Conservation (phyloP, 2,329 filamentous ascomycete species). For the Fusarium sp. region DNA sequence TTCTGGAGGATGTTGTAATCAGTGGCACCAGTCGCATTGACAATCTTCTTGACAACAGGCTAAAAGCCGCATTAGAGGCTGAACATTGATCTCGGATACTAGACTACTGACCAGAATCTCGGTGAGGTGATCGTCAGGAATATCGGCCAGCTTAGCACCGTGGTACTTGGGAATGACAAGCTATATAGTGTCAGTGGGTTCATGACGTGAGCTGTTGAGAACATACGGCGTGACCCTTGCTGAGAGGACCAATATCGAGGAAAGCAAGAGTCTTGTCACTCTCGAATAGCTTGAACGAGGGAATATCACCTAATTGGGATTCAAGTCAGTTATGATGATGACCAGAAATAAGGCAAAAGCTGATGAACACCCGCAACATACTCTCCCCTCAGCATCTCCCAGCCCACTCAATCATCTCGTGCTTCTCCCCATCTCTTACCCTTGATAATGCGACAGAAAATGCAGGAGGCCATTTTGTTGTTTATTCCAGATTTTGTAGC, state of each 20-base stretch:
- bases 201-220: background rate
- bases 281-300: constrained; percentile 96
- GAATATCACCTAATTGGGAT: constrained; percentile 81
- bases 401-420: background rate
- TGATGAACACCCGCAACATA: constrained; percentile 30
- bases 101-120: constrained; percentile 78
- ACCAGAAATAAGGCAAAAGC: background rate
- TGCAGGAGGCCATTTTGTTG: constrained; percentile 67
- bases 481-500: background rate
- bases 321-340: constrained; percentile 22
- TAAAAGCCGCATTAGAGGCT: constrained; percentile 34
- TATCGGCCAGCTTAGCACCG: constrained; percentile 90
- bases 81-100: background rate
- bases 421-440: constrained; percentile 60
- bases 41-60: constrained; percentile 82
- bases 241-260: constrained; percentile 93
- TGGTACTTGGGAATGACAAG: constrained; percentile 97
- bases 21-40: constrained; percentile 76
- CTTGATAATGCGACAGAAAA: constrained; percentile 99
- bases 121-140: constrained; percentile 86
- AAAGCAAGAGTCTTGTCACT: constrained; percentile 94
- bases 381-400: constrained; percentile 28
- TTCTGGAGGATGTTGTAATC: constrained; percentile 98
- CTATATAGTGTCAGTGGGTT: constrained; percentile 58
- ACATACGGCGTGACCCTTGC: constrained; percentile 87